These are phyloP conservation scores for Hypoxylon subgilvum DNA, from an alignment of 495 filamentous ascomycete genomes.

Conservation along the genomic window DNA sequence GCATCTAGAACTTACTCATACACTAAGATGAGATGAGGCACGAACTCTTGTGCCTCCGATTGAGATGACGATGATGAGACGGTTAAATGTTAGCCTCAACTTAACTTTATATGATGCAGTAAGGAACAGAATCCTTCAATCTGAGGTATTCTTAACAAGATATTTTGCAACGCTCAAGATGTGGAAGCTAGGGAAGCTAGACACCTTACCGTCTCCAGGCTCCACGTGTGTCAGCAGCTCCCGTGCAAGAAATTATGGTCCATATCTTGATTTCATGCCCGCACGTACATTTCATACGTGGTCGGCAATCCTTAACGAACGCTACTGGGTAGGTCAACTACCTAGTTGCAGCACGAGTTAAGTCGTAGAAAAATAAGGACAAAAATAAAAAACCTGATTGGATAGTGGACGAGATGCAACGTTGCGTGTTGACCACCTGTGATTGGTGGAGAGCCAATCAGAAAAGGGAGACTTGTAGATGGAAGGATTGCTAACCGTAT, in stretches of 20 bases:
- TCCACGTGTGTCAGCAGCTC: neutral
- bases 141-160: neutral
- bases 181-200: conserved; percentile 5
- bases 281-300: conserved; percentile 11
- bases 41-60: conserved; percentile 11
- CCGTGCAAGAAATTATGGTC: conserved; percentile 22
- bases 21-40: conserved; percentile 20
- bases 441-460: conserved; percentile 27
- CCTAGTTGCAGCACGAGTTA: conserved; percentile 7
- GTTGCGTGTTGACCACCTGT: conserved; percentile 32
- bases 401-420: conserved; percentile 27
- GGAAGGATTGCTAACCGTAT: conserved; percentile 18
- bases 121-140: conserved; percentile 24
- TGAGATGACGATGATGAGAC: conserved; percentile 14
- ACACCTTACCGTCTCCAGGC: conserved; percentile 2
- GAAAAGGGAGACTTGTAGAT: neutral
- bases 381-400: conserved; percentile 14
- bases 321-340: no score
- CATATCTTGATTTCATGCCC: conserved; percentile 26
- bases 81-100: conserved; percentile 31
- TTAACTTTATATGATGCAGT: conserved; percentile 22
- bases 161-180: conserved; percentile 6
- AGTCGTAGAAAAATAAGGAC: conserved; percentile 6
- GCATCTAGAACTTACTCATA: conserved; percentile 24
- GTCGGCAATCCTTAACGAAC: conserved; percentile 14